Evolutionary conservation across 1,284 basidiomycete species (phyloP), one percentile per base, ranked within the genome.

Genomic region (Hemileia vastatrix): DNA sequence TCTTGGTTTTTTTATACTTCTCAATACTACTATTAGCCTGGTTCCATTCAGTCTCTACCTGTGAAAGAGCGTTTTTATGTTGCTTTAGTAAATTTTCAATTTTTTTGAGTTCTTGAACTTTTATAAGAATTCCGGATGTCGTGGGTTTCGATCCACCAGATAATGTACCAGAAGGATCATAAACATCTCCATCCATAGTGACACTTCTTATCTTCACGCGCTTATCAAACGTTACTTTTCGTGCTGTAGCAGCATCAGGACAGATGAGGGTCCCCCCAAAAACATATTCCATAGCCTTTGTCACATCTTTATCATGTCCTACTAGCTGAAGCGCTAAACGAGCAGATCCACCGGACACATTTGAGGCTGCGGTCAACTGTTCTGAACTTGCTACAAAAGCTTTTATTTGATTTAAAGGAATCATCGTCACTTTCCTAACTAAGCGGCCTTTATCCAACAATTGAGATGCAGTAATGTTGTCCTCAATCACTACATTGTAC

Each of bases 261-360:
- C 93, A 97, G 72, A 98, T 85, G 66, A 98, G 82, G 1, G 90
- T 92, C 73, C 90, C 87, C 60, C 90, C 88, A 76, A 98, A 99
- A 6, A 96, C 93, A 76, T 86, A 97, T 40, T 86, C 81, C 84
- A 98, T 93, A 6, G 95, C 95, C 36, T 83, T 84, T 13, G 84
- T 81, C 23, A 98, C 88, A 57, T 94, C 88, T 3, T 84, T 78
- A n/a, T 86, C 81, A 76, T 90, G 95, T 4, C 86, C 86, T 27
- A 98, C 84, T 4, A 98, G 82, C 21, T 87, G 86, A 23, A 98
- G 81, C 0, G 95, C 95, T 15, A 88, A 82, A 60, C 86, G 82
- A 1, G 88, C 92, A 75, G 89, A 90, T 57, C 87, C 87, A 0
- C 84, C 84, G 1, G 90, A 88, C n/a, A 93, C 74, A 32, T 81